Evolutionary conservation across 139 green algal genomes (phyloP), one percentile per base, ranked within the genome.

Genomic region (Coccomyxa sp.): DNA sequence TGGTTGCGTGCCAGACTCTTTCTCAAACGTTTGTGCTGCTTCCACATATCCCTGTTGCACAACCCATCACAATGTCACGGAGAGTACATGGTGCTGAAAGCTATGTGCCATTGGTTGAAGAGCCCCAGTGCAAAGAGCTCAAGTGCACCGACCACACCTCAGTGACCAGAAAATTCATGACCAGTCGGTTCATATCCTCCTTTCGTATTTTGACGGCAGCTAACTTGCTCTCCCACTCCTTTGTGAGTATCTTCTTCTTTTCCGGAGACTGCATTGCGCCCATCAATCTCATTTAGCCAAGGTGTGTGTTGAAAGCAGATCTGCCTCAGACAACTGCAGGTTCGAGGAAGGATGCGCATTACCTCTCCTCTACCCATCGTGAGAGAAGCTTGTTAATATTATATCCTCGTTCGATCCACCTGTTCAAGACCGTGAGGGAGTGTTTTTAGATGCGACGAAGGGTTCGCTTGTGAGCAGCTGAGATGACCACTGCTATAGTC

Each of bases 121-220:
- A 51, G 38, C 38, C 7, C 38, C 38, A 51, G 38, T 3, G 38
- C 38, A 51, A 3, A 71, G 18, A 71, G 63, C 63, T 25, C 21
- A 28, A 21, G 21, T 71, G 63, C 63, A 71, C 21, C 1, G 18
- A 28, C 63, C 71, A 11, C 86, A 96, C 95, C 94, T 99, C 96
- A n/a, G 96, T 98, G 1, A 98, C 92, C 0, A 99, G 83, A 74
- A 96, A 99, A 87, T 99, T 96, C 95, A 99, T 99, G 15, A 99
- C 87, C 1, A 99, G 87, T 21, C 82, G 81, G 85, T 99, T 98
- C 92, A 99, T 96, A 84, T 97, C 95, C 76, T 97, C 90, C 86
- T 97, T 97, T 16, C 86, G 81, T 0, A 99, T 77, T 15, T 86
- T 83, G 0, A 97, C 91, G 9, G 63, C 58, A 7, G 83, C 67